phyloP scores from a whole-genome alignment of 257 asterid species.

The Ehretia macrophylla region DNA sequence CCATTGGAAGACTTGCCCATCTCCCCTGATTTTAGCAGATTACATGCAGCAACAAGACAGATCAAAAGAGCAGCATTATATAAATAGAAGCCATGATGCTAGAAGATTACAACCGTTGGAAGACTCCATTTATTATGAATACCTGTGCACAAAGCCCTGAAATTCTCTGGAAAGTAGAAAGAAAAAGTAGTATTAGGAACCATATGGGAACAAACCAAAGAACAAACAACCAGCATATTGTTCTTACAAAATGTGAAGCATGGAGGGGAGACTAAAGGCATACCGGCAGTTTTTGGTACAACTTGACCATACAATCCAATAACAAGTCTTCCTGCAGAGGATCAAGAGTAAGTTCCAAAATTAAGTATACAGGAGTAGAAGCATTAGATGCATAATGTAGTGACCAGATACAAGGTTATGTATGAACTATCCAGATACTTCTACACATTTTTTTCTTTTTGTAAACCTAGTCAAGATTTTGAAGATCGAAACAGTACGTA shows the following conservation, averaged over 20 bases:
- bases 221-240: neutral
- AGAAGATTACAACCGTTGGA: neutral
- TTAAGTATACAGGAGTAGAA: neutral
- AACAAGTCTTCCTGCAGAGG: slow-evolving; percentile 74
- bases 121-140: slow-evolving; percentile 10
- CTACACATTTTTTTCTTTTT: too few relatives aligned
- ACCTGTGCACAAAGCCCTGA: slow-evolving; percentile 99
- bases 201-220: too few relatives aligned
- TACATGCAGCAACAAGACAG: neutral
- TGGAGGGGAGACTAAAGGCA: slow-evolving; percentile 17
- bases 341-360: slow-evolving; percentile 13
- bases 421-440: too few relatives aligned
- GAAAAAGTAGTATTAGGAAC: slow-evolving; percentile 14
- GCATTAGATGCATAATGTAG: too few relatives aligned
- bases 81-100: too few relatives aligned
- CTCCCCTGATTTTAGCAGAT: slow-evolving; percentile 58
- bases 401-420: too few relatives aligned
- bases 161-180: slow-evolving; percentile 68
- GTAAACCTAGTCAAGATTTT: too few relatives aligned
- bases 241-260: slow-evolving; percentile 6
- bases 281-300: slow-evolving; percentile 95
- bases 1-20: slow-evolving; percentile 76
- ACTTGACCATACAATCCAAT: slow-evolving; percentile 86
- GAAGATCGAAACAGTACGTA: too few relatives aligned
- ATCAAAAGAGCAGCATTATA: neutral